Conservation (phyloP, 345 rosid genomes). For the Excoecaria agallocha region DNA sequence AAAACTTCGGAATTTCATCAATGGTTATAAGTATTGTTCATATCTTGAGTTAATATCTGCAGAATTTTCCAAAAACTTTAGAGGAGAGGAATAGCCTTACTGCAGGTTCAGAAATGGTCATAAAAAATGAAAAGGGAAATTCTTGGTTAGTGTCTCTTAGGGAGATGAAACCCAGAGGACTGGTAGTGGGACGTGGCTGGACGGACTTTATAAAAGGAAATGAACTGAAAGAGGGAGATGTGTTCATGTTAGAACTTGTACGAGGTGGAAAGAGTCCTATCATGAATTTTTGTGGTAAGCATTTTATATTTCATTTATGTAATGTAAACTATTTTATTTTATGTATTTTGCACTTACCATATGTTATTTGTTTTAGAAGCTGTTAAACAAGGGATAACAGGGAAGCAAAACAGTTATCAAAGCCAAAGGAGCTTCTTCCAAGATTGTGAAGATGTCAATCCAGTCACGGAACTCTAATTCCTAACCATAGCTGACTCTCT, state of each 20-base stretch:
- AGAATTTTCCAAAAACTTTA: slow-evolving; percentile 10
- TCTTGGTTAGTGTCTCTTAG: background rate
- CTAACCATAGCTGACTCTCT: too few species aligned
- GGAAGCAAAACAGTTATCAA: too few species aligned
- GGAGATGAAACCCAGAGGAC: background rate
- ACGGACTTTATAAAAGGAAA: background rate
- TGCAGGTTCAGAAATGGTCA: background rate
- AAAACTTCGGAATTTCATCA: too few species aligned
- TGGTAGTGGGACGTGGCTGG: slow-evolving; percentile 6
- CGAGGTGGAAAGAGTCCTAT: too few species aligned
- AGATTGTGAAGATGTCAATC: too few species aligned
- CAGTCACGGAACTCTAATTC: too few species aligned
- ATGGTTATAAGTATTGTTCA: background rate
- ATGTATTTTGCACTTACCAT: background rate
- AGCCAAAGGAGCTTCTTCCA: too few species aligned
- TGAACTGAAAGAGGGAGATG: slow-evolving; percentile 9
- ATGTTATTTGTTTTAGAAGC: too few species aligned
- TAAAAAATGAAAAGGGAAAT: slow-evolving; percentile 15
- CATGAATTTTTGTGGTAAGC: slow-evolving; percentile 9
- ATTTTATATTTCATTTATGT: too few species aligned
- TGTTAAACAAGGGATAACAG: too few species aligned
- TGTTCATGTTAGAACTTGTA: slow-evolving; percentile 8
- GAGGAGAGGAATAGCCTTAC: background rate
- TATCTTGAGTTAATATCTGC: slow-evolving; percentile 4
- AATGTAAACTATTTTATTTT: too few species aligned